A percentile compares a stretch with the other conserved stretches of the same genome.
phyloP scores from a whole-genome alignment of 2,329 filamentous ascomycete genomes.

The Alternaria arbusti region DNA sequence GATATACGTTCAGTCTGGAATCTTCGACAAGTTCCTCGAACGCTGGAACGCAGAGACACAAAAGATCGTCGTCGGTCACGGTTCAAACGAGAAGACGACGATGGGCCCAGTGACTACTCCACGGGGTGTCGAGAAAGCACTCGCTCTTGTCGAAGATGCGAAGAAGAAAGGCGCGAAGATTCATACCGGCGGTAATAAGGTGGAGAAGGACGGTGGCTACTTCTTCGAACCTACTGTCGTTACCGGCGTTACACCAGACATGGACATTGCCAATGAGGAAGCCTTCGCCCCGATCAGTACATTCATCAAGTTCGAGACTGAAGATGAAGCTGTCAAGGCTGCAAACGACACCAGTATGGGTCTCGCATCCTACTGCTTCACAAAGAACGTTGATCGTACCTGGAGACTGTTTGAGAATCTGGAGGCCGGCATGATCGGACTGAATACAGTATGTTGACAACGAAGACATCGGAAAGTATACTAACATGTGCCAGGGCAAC shows the following conservation, averaged over 20 bases:
- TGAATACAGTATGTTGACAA: slow-evolving; percentile 61
- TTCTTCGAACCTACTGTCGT: slow-evolving; percentile 75
- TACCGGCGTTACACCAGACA: slow-evolving; percentile 63
- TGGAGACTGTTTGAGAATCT: slow-evolving; percentile 71
- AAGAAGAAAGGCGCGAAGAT: slow-evolving; percentile 67
- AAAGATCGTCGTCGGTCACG: slow-evolving; percentile 67
- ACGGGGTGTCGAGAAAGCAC: slow-evolving; percentile 62
- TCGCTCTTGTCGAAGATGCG: slow-evolving; percentile 69
- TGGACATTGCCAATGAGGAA: slow-evolving; percentile 65
- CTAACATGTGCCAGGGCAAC: slow-evolving; percentile 55
- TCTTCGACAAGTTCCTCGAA: slow-evolving; percentile 67
- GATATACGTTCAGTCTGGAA: slow-evolving; percentile 67
- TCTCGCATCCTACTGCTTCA: slow-evolving; percentile 71
- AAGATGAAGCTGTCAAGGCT: slow-evolving; percentile 66
- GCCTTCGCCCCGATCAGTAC: slow-evolving; percentile 70
- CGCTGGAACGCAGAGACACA: slow-evolving; percentile 60
- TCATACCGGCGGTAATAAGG: slow-evolving; percentile 64
- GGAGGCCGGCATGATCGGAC: slow-evolving; percentile 73
- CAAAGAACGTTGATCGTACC: slow-evolving; percentile 69
- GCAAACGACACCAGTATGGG: slow-evolving; percentile 70
- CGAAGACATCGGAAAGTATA: not conserved
- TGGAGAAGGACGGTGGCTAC: slow-evolving; percentile 61
- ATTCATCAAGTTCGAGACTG: slow-evolving; percentile 69
- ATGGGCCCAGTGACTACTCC: slow-evolving; percentile 67
- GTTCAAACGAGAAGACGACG: slow-evolving; percentile 61